phyloP scores from a whole-genome alignment of 805 yeast genomes.

The Ogataea minuta region DNA sequence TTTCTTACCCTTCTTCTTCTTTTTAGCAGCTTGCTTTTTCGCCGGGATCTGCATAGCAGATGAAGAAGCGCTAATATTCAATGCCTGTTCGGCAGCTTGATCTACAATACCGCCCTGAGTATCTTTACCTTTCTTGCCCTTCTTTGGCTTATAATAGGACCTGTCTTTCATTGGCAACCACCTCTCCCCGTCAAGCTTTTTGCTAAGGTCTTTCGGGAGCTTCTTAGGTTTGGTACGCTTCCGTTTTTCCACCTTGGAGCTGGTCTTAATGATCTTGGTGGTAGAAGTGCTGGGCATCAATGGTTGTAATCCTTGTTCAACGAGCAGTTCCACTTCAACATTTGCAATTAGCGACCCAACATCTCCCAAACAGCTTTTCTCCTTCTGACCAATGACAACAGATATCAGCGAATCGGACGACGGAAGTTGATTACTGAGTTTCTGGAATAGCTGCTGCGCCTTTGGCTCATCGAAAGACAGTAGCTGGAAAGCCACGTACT shows the following conservation, averaged over 20 bases:
- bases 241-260: slow-evolving; percentile 21
- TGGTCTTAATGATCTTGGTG: slow-evolving; percentile 4
- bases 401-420: slow-evolving; percentile 25
- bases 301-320: slow-evolving; percentile 31
- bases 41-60: slow-evolving; percentile 14
- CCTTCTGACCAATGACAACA: slow-evolving; percentile 19
- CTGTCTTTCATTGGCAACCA: slow-evolving; percentile 92
- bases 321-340: slow-evolving; percentile 33
- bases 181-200: slow-evolving; percentile 65
- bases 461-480: slow-evolving; percentile 34
- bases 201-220: slow-evolving; percentile 25
- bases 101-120: slow-evolving; percentile 64
- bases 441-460: slow-evolving; percentile 32
- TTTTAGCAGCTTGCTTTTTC: slow-evolving; percentile 19
- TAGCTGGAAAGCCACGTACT: slow-evolving; percentile 37
- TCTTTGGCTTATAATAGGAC: slow-evolving; percentile 76
- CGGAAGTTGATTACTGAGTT: slow-evolving; percentile 11
- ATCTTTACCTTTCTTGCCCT: slow-evolving; percentile 54
- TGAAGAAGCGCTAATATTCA: slow-evolving; percentile 23
- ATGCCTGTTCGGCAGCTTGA: slow-evolving; percentile 41
- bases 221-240: slow-evolving; percentile 30
- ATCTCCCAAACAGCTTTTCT: slow-evolving; percentile 16
- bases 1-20: slow-evolving; percentile 33
- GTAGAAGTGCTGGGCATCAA: slow-evolving; percentile 17
- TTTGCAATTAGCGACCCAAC: slow-evolving; percentile 29